These are phyloP conservation scores for Coemansia sp. DNA, from an alignment of 192 early-diverging fungal species.

Conservation along the genomic window DNA sequence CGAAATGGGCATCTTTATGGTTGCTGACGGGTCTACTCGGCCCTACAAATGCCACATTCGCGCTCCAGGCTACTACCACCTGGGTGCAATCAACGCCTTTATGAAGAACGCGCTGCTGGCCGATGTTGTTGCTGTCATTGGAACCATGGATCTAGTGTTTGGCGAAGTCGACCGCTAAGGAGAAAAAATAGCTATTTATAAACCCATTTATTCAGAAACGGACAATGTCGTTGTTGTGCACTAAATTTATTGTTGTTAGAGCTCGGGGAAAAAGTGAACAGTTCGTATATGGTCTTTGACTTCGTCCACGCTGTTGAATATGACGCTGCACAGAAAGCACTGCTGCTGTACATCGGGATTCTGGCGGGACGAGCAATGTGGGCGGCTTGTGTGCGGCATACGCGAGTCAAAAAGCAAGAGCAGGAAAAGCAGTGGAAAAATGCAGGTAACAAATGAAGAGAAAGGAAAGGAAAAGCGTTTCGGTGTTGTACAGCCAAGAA, in stretches of 20 bases:
- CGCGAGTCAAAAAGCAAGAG: too few species aligned
- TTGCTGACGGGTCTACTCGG: conserved; percentile 88
- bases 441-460: not conserved
- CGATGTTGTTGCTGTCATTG: conserved; percentile 95
- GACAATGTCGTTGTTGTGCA: too few species aligned
- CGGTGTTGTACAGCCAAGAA: too few species aligned
- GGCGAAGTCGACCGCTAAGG: conserved; percentile 82
- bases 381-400: not conserved
- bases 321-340: conserved; percentile 27
- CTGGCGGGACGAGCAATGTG: not conserved
- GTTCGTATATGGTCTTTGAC: conserved; percentile 33
- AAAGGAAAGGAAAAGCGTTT: not conserved
- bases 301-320: conserved; percentile 29
- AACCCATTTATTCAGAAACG: too few species aligned
- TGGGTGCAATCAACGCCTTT: conserved; percentile 88
- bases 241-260: conserved; percentile 8
- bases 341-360: conserved; percentile 11
- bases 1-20: conserved; percentile 94
- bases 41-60: conserved; percentile 98
- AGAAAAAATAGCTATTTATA: not conserved
- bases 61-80: conserved; percentile 93
- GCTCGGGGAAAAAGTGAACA: conserved; percentile 34
- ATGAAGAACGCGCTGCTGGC: conserved; percentile 88
- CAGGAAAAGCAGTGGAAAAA: not conserved
- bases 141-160: conserved; percentile 99